Evolutionary conservation across 345 rosid genomes (phyloP).

Genomic region (Cardamine resedifolia): DNA sequence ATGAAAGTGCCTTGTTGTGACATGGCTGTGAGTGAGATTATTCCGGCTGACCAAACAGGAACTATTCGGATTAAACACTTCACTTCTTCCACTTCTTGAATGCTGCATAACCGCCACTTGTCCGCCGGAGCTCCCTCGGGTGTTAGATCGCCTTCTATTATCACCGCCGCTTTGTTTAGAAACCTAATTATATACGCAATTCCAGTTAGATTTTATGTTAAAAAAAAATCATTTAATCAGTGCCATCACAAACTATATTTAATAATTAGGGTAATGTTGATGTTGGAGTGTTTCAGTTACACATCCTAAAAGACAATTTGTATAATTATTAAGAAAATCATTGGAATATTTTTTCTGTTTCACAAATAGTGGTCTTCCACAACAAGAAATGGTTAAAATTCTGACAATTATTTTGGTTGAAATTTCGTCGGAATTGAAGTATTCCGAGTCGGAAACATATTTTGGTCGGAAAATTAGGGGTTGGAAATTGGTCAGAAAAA

Average conservation of each 20-base stretch:
- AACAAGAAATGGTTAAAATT: no score
- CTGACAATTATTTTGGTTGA: no score
- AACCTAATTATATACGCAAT: constrained; percentile 37
- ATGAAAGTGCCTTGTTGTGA: constrained; percentile 81
- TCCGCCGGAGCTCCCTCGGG: constrained; percentile 44
- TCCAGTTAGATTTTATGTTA: background rate
- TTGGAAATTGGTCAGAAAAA: no score
- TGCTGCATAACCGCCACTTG: constrained; percentile 57
- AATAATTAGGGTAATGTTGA: background rate
- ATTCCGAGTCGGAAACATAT: no score
- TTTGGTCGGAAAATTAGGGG: no score
- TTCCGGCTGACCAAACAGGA: constrained; percentile 66
- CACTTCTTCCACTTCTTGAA: constrained; percentile 70
- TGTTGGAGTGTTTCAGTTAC: background rate
- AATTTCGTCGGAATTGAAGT: no score
- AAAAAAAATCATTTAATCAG: background rate
- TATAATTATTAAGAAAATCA: background rate
- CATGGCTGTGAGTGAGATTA: constrained; percentile 63
- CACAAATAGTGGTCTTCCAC: no score
- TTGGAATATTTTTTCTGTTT: no score
- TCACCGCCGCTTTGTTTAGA: constrained; percentile 67
- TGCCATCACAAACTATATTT: background rate
- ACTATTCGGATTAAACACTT: constrained; percentile 55
- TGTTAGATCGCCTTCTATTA: constrained; percentile 51
- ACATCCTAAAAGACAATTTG: background rate